Conservation (phyloP, 2,329 filamentous ascomycete genomes). For the Cercospora zeina region DNA sequence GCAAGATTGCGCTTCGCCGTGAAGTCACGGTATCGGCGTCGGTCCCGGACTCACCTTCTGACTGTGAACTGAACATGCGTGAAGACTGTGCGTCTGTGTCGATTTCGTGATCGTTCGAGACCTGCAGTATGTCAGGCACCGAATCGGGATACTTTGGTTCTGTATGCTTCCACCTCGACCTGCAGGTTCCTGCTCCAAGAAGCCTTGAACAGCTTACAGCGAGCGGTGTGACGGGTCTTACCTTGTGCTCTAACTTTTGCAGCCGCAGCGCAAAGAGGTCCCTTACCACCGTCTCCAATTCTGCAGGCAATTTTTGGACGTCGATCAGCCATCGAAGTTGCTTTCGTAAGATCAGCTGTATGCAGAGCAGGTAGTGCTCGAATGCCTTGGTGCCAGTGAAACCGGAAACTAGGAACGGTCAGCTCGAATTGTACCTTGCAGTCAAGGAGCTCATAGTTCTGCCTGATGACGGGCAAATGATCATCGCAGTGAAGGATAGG, state of each 20-base stretch:
- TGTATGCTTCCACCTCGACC: not conserved
- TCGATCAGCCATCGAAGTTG: conserved; percentile 74
- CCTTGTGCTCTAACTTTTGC: conserved; percentile 54
- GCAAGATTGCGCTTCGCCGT: conserved; percentile 39
- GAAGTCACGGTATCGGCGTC: conserved; percentile 36
- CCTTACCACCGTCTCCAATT: conserved; percentile 65
- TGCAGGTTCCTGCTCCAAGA: not conserved
- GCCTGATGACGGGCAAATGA: not conserved
- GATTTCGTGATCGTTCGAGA: conserved; percentile 36
- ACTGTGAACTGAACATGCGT: conserved; percentile 61
- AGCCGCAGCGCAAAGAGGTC: conserved; percentile 84
- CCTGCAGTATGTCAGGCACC: conserved; percentile 14
- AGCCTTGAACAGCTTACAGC: not conserved
- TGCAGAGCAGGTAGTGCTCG: conserved; percentile 76
- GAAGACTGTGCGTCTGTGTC: conserved; percentile 44
- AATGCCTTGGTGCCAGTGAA: conserved; percentile 66
- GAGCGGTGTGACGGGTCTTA: conserved; percentile 17
- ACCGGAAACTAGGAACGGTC: conserved; percentile 34
- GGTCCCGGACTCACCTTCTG: conserved; percentile 49
- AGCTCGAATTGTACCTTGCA: conserved; percentile 10
- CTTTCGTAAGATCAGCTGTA: conserved; percentile 81
- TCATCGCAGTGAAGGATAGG: not conserved
- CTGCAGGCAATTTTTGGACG: conserved; percentile 63
- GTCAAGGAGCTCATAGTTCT: not conserved
- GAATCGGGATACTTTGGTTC: not conserved